Percentiles rank a stretch among this genome's conserved stretches.
These are phyloP conservation scores for Pythium oligandrum DNA, from an alignment of 352 stramenopile genomes.

Conservation along the genomic window DNA sequence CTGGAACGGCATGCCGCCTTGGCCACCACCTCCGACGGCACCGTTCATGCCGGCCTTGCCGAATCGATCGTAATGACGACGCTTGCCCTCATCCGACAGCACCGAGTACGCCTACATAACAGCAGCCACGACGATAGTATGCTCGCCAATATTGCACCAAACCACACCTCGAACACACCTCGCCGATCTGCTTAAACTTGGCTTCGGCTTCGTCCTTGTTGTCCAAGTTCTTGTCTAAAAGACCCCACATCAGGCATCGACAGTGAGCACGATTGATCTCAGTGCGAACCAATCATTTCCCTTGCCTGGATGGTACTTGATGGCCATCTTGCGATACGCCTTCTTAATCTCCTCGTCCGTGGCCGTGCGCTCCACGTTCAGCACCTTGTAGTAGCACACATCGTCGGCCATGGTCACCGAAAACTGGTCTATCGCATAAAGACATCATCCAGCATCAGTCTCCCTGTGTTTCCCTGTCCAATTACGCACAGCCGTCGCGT, in stretches of 20 bases:
- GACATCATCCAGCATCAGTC: no score
- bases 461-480: no score
- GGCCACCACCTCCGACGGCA: conserved; percentile 19
- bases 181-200: conserved; percentile 88
- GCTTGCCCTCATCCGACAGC: conserved; percentile 85
- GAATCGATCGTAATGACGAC: conserved; percentile 89
- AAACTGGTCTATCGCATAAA: no score
- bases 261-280: no score
- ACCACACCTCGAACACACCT: conserved; percentile 29
- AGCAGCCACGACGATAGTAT: no score
- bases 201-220: conserved; percentile 82
- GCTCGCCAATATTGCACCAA: no score
- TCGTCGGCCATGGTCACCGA: conserved; percentile 18
- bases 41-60: conserved; percentile 71
- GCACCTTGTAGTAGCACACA: conserved; percentile 65
- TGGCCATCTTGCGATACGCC: conserved; percentile 83
- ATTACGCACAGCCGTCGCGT: no score
- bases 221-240: conserved; percentile 86
- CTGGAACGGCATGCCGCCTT: conserved; percentile 52
- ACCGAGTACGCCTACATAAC: conserved; percentile 80
- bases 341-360: conserved; percentile 79
- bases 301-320: conserved; percentile 87
- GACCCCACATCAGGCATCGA: no score
- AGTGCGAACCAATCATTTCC: conserved; percentile 4
- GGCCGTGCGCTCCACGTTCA: conserved; percentile 63